Evolutionary conservation across 2,329 filamentous ascomycete species (phyloP).

Genomic region (Curvularia sp.): DNA sequence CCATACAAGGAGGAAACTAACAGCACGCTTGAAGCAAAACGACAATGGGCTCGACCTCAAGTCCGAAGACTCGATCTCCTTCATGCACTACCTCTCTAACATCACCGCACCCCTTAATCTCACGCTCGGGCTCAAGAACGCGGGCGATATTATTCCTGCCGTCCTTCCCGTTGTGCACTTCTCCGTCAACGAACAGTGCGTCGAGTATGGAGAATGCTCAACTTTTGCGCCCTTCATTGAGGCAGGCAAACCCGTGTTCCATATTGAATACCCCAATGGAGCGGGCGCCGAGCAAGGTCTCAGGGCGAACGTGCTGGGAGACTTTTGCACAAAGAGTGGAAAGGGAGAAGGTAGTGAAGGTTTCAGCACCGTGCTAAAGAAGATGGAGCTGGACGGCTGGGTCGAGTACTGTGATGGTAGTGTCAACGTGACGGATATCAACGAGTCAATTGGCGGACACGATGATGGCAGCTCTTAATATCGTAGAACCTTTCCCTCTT

Average conservation of each 20-base stretch:
- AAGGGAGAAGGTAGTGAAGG: slow-evolving; percentile 53
- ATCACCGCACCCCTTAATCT: slow-evolving; percentile 64
- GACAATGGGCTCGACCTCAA: slow-evolving; percentile 69
- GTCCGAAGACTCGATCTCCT: slow-evolving; percentile 63
- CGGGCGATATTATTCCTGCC: slow-evolving; percentile 63
- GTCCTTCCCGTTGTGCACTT: slow-evolving; percentile 66
- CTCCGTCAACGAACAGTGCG: slow-evolving; percentile 74
- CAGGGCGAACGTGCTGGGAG: slow-evolving; percentile 41
- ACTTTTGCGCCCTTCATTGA: slow-evolving; percentile 65
- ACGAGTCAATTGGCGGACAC: slow-evolving; percentile 15
- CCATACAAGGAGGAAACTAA: neutral
- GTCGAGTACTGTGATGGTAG: slow-evolving; percentile 61
- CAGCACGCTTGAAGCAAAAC: slow-evolving; percentile 53
- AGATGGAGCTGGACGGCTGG: slow-evolving; percentile 69
- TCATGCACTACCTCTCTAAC: slow-evolving; percentile 65
- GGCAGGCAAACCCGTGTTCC: slow-evolving; percentile 72
- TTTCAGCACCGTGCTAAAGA: slow-evolving; percentile 72
- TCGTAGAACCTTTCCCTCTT: neutral
- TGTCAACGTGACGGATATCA: slow-evolving; percentile 34
- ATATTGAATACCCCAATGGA: slow-evolving; percentile 72
- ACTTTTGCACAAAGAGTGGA: slow-evolving; percentile 53
- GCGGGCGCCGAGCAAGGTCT: slow-evolving; percentile 46
- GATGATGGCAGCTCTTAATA: neutral
- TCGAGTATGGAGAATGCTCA: slow-evolving; percentile 66
- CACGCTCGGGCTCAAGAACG: slow-evolving; percentile 73